Evolutionary conservation across 352 stramenopile species (phyloP), one percentile per base, ranked within the genome.

Genomic region (Pythium biforme): DNA sequence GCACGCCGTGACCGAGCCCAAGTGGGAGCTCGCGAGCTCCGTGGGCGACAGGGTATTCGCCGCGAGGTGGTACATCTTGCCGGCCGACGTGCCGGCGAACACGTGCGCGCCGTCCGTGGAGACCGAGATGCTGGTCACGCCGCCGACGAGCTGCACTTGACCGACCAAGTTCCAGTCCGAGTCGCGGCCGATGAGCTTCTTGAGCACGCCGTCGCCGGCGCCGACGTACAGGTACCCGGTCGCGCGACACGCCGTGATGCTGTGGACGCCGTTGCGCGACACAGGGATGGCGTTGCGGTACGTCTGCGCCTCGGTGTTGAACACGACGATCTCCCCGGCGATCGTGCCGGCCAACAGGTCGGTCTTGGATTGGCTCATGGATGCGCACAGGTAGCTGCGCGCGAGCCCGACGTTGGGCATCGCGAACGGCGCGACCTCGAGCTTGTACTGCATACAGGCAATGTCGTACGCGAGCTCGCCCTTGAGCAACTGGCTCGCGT

Each of bases 301-400:
- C 4, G 83, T 79, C 31, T 84, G 64, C 1, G 74, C 68, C 12
- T 87, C 84, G 9, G 81, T 74, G 54, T 86, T 91, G 61, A 96
- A 96, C 8, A 97, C 84, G 0, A 96, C 83, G 31, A 97, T 73
- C 55, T 97, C 88, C 25, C 90, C 80, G 0, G 82, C 82, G 29
- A 77, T 74, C 6, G 84, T 90, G 6, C 80, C 84, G 3, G 79
- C 79, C 2, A 93, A 70, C 14, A 93, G 47, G 41, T 88, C 80
- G 2, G 62, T 80, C 1, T 79, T 86, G 4, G 75, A 65, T 19
- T 69, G 65, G 3, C 75, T 88, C 59, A 90, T 82, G n/a, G 71
- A 55, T 10, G 80, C 77, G 20, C 80, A 90, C 41, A 92, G 58
- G 60, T 90, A 93, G 19, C 67, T 88, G 3, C 84, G 74, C n/a